These are phyloP conservation scores for Hirsutella minnesotensis DNA, from an alignment of 2,329 filamentous ascomycete species.

Conservation along the genomic window DNA sequence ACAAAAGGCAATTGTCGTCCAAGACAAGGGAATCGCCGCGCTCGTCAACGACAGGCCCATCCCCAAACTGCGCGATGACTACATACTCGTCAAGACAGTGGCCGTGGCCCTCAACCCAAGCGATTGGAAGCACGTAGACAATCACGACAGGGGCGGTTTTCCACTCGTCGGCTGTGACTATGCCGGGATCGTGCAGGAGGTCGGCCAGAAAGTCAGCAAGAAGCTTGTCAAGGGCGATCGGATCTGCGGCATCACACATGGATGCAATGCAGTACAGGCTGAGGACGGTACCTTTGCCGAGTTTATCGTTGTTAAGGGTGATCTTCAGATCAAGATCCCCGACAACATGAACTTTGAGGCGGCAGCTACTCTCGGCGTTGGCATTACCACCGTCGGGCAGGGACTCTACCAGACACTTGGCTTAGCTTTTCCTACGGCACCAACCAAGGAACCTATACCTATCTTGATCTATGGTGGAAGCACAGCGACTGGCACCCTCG, in stretches of 20 bases:
- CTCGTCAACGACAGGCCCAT: constrained; percentile 1
- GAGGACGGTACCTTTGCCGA: constrained; percentile 17
- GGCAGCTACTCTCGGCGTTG: constrained; percentile 12
- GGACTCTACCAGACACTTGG: constrained; percentile 16
- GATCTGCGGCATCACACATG: constrained; percentile 13
- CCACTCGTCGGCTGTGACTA: constrained; percentile 22
- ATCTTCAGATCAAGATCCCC: constrained; percentile 13
- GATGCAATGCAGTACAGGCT: constrained; percentile 8
- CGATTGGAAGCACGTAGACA: constrained; percentile 21
- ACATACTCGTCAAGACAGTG: constrained; percentile 11
- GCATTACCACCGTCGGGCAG: constrained; percentile 16
- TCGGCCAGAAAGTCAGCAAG: constrained; percentile 8
- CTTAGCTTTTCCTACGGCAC: constrained; percentile 11
- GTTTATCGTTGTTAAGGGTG: constrained; percentile 11
- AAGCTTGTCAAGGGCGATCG: constrained; percentile 12
- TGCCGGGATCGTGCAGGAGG: constrained; percentile 17
- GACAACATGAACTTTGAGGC: constrained; percentile 11
- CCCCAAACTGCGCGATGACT: constrained; percentile 3
- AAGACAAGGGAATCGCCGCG: not conserved
- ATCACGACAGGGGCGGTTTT: constrained; percentile 11
- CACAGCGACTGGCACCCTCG: constrained; percentile 28
- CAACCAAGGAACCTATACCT: constrained; percentile 5
- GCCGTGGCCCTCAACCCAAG: constrained; percentile 23
- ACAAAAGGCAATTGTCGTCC: constrained; percentile 1
- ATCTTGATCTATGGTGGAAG: constrained; percentile 34